These are phyloP conservation scores for Alloascoidea africana DNA, from an alignment of 805 yeast genomes.

Conservation along the genomic window DNA sequence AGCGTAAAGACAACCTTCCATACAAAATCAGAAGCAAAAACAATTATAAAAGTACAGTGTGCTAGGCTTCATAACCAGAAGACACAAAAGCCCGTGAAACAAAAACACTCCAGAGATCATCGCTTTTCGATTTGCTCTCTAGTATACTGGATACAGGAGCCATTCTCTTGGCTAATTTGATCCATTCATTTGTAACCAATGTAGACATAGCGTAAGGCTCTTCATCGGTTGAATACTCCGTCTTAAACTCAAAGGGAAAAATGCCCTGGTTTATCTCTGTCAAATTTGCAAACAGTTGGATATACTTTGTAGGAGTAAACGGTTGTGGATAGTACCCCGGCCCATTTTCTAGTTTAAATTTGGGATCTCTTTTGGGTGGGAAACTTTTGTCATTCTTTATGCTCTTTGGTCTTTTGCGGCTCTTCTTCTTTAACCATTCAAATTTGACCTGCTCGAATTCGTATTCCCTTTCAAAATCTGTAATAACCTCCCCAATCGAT, in stretches of 20 bases:
- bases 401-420: conserved; percentile 11
- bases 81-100: conserved; percentile 2
- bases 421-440: conserved; percentile 7
- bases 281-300: conserved; percentile 55
- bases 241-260: conserved; percentile 34
- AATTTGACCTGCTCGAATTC: conserved; percentile 11
- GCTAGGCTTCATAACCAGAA: conserved; percentile 1
- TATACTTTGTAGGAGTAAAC: conserved; percentile 54
- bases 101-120: conserved; percentile 1
- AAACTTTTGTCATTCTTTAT: conserved; percentile 32
- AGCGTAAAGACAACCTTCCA: no score
- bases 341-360: conserved; percentile 31
- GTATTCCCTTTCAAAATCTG: conserved; percentile 5
- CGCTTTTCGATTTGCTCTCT: no score
- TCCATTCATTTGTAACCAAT: conserved; percentile 47
- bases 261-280: conserved; percentile 26
- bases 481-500: neutral
- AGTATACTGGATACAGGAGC: conserved; percentile 17
- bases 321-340: conserved; percentile 60
- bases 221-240: conserved; percentile 57
- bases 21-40: no score
- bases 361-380: conserved; percentile 42
- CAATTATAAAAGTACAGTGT: no score
- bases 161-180: conserved; percentile 36
- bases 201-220: conserved; percentile 32